A percentile compares a stretch with the other conserved stretches of the same genome.
phyloP scores from a whole-genome alignment of 768 basidiomycete genomes.

The Lentinula boryana region DNA sequence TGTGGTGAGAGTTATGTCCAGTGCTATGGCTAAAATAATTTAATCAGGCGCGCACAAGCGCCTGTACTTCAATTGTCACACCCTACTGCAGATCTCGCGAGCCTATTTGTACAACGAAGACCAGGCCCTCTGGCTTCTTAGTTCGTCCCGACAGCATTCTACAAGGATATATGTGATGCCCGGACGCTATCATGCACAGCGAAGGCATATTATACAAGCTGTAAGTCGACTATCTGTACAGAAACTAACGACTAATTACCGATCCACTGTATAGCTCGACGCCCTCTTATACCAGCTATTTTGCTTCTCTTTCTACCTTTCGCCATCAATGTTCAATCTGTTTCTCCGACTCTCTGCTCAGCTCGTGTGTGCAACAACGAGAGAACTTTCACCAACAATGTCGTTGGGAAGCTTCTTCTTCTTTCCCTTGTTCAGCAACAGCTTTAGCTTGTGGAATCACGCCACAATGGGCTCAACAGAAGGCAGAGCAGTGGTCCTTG shows the following conservation, averaged over 20 bases:
- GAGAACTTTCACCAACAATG: constrained; percentile 57
- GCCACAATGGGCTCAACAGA: constrained; percentile 43
- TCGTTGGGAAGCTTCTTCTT: constrained; percentile 67
- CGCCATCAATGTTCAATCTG: constrained; percentile 57
- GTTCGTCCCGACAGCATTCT: neutral
- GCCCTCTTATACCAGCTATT: constrained; percentile 66
- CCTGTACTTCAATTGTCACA: neutral
- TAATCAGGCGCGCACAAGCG: neutral
- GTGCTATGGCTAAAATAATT: neutral
- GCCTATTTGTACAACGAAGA: neutral
- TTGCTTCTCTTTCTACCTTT: constrained; percentile 70
- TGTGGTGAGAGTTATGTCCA: no score
- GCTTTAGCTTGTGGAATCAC: constrained; percentile 58
- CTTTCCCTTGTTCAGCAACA: constrained; percentile 53
- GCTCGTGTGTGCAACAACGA: constrained; percentile 59
- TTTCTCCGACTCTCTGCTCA: constrained; percentile 53
- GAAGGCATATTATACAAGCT: constrained; percentile 65
- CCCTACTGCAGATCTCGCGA: neutral
- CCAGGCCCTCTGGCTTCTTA: neutral
- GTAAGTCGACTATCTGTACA: constrained; percentile 30
- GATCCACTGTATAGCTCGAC: constrained; percentile 47
- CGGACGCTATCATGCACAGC: constrained; percentile 58
- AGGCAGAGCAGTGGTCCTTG: constrained; percentile 62
- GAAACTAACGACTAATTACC: constrained; percentile 7
- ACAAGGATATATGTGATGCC: constrained; percentile 37